Percentiles rank a stretch among this genome's conserved stretches.
These are phyloP conservation scores for Colletotrichum incanum DNA, from an alignment of 2,329 filamentous ascomycete species.

Conservation along the genomic window DNA sequence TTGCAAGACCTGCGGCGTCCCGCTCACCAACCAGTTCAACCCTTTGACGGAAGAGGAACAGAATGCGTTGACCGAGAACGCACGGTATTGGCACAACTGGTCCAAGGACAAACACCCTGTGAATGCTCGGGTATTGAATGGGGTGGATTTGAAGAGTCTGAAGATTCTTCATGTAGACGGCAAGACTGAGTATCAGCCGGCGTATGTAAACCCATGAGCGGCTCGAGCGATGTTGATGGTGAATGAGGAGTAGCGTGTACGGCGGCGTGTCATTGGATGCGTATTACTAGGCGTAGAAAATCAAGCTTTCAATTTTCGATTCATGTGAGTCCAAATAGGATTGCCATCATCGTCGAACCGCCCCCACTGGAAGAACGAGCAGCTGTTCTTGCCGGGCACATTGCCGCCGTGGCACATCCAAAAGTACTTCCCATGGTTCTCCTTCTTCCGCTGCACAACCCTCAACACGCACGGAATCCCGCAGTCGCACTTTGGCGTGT, in stretches of 20 bases:
- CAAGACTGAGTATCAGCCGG: constrained; percentile 48
- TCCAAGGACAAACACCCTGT: constrained; percentile 49
- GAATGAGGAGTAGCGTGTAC: not conserved
- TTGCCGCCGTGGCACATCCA: constrained; percentile 93
- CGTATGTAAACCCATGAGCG: constrained; percentile 60
- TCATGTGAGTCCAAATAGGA: constrained; percentile 70
- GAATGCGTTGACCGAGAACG: constrained; percentile 50
- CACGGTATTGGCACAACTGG: constrained; percentile 44
- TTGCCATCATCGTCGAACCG: constrained; percentile 90
- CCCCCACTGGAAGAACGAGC: constrained; percentile 88
- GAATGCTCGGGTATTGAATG: constrained; percentile 58
- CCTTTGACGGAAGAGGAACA: constrained; percentile 55
- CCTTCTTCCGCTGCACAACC: constrained; percentile 84
- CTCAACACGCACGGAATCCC: constrained; percentile 78
- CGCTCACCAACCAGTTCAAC: constrained; percentile 54
- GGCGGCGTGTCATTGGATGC: not conserved
- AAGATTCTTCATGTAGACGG: constrained; percentile 48
- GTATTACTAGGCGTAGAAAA: not conserved
- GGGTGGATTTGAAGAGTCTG: constrained; percentile 53
- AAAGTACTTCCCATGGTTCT: constrained; percentile 86
- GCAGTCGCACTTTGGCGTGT: constrained; percentile 86
- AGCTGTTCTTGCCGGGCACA: constrained; percentile 78
- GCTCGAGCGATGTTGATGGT: not conserved
- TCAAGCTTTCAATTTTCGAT: constrained; percentile 10
- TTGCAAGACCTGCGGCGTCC: constrained; percentile 65